phyloP scores from a whole-genome alignment of 352 stramenopile genomes.

The Phytophthora colocasiae region DNA sequence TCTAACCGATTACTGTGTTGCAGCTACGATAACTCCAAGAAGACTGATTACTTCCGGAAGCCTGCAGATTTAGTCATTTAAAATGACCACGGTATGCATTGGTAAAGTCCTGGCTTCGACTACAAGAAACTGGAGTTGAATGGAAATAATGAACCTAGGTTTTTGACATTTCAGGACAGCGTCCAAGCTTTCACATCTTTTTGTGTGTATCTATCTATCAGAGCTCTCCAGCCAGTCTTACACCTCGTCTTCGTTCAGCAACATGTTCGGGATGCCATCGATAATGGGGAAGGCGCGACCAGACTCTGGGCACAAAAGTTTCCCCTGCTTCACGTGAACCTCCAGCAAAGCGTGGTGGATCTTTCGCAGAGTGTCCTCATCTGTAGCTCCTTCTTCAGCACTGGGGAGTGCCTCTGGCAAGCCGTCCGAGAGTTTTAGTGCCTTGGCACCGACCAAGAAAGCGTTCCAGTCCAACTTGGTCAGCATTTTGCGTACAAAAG shows the following conservation, averaged over 20 bases:
- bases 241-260: conserved; percentile 92
- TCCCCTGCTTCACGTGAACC: conserved; percentile 96
- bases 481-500: conserved; percentile 92
- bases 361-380: conserved; percentile 84
- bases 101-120: background rate
- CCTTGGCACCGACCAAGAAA: conserved; percentile 82
- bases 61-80: conserved; percentile 72
- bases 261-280: conserved; percentile 98
- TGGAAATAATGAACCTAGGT: conserved; percentile 33
- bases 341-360: conserved; percentile 93
- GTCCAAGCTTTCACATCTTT: background rate
- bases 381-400: conserved; percentile 40
- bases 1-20: background rate
- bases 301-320: conserved; percentile 96
- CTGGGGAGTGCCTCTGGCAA: conserved; percentile 63
- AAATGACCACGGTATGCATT: conserved; percentile 15
- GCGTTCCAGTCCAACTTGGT: conserved; percentile 90
- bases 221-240: conserved; percentile 34
- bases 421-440: conserved; percentile 73
- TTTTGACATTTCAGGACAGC: conserved; percentile 22
- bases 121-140: background rate
- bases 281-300: conserved; percentile 96
- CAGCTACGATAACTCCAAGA: conserved; percentile 43
- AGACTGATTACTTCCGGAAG: conserved; percentile 61
- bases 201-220: conserved; percentile 45